Percentiles rank a stretch among this genome's conserved stretches.
These are phyloP conservation scores for Backusella tarrabulga DNA, from an alignment of 192 early-diverging fungal genomes.

Conservation along the genomic window DNA sequence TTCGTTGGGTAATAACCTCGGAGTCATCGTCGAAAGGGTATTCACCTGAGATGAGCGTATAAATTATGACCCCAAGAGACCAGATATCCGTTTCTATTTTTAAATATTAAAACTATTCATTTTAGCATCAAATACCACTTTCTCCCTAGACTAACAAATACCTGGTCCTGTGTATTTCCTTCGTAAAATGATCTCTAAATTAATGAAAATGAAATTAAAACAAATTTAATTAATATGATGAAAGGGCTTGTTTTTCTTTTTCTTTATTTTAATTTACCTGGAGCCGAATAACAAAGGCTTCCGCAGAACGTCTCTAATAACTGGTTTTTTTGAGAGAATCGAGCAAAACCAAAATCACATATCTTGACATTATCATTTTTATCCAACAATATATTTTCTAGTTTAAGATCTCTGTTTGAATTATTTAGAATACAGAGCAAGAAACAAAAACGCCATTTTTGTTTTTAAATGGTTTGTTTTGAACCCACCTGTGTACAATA, in stretches of 20 bases:
- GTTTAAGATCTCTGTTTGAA: slow-evolving; percentile 49
- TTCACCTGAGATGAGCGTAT: slow-evolving; percentile 79
- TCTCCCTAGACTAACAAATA: slow-evolving; percentile 19
- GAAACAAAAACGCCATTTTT: neutral
- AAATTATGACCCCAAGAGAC: slow-evolving; percentile 91
- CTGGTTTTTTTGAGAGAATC: slow-evolving; percentile 54
- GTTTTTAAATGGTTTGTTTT: neutral
- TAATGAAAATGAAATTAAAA: slow-evolving; percentile 2
- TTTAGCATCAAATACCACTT: neutral
- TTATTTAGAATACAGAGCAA: neutral
- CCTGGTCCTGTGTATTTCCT: slow-evolving; percentile 77
- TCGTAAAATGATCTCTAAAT: slow-evolving; percentile 65
- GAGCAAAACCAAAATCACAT: slow-evolving; percentile 65
- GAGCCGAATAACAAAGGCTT: slow-evolving; percentile 74
- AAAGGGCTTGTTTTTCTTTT: neutral
- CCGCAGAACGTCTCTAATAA: slow-evolving; percentile 63
- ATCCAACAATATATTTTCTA: slow-evolving; percentile 59
- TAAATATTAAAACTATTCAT: slow-evolving; percentile 38
- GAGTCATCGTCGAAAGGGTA: slow-evolving; percentile 81
- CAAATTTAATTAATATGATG: neutral
- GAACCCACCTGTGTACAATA: slow-evolving; percentile 47
- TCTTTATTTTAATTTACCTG: slow-evolving; percentile 42
- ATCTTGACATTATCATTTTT: slow-evolving; percentile 56
- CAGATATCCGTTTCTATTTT: slow-evolving; percentile 81
- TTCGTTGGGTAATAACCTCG: slow-evolving; percentile 62